Conservation (phyloP, 495 filamentous ascomycete genomes). For the Neurospora sp. region DNA sequence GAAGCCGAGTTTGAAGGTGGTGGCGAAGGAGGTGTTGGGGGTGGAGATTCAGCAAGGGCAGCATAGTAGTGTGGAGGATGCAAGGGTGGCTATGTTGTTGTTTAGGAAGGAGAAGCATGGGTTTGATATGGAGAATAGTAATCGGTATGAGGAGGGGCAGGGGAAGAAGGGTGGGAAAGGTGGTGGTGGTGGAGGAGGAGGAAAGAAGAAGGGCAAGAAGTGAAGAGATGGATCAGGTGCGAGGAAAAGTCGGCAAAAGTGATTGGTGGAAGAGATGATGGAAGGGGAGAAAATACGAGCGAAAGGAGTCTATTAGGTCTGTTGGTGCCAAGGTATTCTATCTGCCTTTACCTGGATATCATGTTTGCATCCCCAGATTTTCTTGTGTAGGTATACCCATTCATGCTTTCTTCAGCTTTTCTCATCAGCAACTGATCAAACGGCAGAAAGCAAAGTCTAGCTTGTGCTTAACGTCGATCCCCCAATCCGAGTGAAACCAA, state of each 20-base stretch:
- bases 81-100: slow-evolving; percentile 75
- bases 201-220: slow-evolving; percentile 17
- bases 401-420: not conserved
- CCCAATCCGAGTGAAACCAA: not conserved
- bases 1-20: slow-evolving; percentile 63
- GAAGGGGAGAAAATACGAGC: too few species aligned
- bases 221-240: not conserved
- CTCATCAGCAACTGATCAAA: not conserved
- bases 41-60: slow-evolving; percentile 73
- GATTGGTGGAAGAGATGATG: not conserved
- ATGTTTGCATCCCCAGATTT: not conserved
- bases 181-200: not conserved
- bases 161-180: slow-evolving; percentile 22
- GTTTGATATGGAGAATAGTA: slow-evolving; percentile 71
- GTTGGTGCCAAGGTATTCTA: not conserved
- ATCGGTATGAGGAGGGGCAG: slow-evolving; percentile 41
- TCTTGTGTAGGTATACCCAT: not conserved
- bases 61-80: slow-evolving; percentile 70
- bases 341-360: not conserved
- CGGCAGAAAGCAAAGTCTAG: not conserved
- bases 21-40: slow-evolving; percentile 69
- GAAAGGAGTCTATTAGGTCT: not conserved
- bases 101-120: slow-evolving; percentile 69
- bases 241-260: not conserved
- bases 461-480: not conserved